Base-by-base conservation (phyloP, 805 yeast species). In the Metschnikowia borealis region DNA sequence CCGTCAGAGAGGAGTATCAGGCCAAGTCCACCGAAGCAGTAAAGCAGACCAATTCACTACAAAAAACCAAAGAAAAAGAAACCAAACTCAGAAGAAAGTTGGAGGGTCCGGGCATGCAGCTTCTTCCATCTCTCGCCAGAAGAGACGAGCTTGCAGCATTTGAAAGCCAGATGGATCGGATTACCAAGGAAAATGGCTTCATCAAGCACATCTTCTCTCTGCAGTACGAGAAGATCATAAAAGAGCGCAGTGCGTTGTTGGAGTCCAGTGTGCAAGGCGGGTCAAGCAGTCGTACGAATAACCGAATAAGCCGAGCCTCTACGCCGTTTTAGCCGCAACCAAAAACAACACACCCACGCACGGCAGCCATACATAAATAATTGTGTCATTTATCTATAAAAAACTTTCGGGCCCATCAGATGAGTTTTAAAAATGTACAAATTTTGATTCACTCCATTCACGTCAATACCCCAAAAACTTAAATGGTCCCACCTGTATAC, bases 301-400 rank as follows among this genome's bases (percentile, higher is more conserved):
- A 66, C 52, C 59, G 76, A 43, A 61, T 69, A 5, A 71, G 77
- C 55, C 57, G 78, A 37, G 74, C 71, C 6, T 53, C 73, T 3
- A 73, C 77, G 1, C 77, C 77, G 14, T 58, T 65, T 49, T 48
- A 37, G 18, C 41, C 17, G 17, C 41, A 38, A 21, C 29, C 21
- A 23, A 37, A 37, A 37, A 8, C 39, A 20, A 11, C 29, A 20
- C 39, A 11, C 3, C 17, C 23, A 17, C 14, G 13, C 8, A 18
- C n/a, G n/a, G 13, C 38, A 5, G 13, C 13, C 11, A 11, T 10
- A 14, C 13, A 10, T 10, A 18, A 36, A 36, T 11, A 36, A 36
- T 3, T 11, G 21, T 5, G n/a, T 18, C 5, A 1, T 36, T 17
- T 17, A 17, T 20, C 21, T 4, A 37, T 18, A 21, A 3, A 14